Evolutionary conservation across 805 yeast genomes (phyloP), one percentile per base, ranked within the genome.

Genomic region (Vanderwaltozyma verrucispora): DNA sequence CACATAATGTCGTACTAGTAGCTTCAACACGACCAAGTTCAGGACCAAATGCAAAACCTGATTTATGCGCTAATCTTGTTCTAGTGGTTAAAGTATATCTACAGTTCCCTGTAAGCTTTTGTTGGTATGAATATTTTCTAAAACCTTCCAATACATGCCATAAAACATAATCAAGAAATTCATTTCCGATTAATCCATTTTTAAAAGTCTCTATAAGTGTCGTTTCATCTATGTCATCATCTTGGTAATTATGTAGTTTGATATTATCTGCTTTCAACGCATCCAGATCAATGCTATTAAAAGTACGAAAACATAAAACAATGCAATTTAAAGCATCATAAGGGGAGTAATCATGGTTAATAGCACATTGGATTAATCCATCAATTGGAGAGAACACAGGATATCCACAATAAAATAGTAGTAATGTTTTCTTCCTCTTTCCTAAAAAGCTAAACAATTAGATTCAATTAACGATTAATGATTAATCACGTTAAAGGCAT

Each of bases 121-220:
- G 63, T 37, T 65, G 67, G 21, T 61, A 48, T 5, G 65, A 60
- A 49, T 69, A 74, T 46, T 66, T 65, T 42, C 85, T 62, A 57
- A 74, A 77, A 3, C 73, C 64, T 33, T 70, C 69, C 41, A 77
- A 51, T 1, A 76, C 62, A 44, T 71, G 71, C 67, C 69, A 76
- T 45, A 77, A 53, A 2, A 71, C 81, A 43, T 75, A 64, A 45
- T 78, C 84, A 3, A 81, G 82, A 13, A 78, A 84, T 16, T 79
- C 78, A 32, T 69, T 74, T 3, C 79, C 72, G 0, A 75, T 76
- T 53, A 74, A 61, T 34, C 64, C 54, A 21, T 43, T 40, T 20
- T 40, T 28, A 20, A 45, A 43, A 7, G 25, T 32, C 5, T 35
- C 23, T 1, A 38, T 4, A 19, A 21, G 30, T 12, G n/a, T 10